A percentile compares a stretch with the other conserved stretches of the same genome.
phyloP scores from a whole-genome alignment of 192 early-diverging fungal species.

The Coemansia sp. region DNA sequence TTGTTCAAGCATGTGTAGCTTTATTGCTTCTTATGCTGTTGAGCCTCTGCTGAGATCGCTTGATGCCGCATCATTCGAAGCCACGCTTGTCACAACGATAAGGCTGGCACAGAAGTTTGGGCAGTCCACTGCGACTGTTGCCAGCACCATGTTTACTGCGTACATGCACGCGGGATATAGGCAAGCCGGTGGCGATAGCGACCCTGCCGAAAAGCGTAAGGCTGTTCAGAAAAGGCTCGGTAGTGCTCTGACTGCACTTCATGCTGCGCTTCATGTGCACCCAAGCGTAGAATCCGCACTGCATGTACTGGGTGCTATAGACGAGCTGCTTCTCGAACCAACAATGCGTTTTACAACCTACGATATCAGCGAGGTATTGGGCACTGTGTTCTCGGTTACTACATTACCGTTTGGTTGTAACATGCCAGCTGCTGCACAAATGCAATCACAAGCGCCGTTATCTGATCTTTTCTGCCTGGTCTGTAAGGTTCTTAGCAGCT shows the following conservation, averaged over 20 bases:
- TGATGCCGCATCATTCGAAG: constrained; percentile 15
- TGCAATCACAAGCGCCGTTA: neutral
- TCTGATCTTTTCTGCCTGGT: constrained; percentile 18
- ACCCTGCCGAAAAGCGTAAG: constrained; percentile 20
- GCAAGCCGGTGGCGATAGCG: constrained; percentile 9
- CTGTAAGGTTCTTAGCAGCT: constrained; percentile 24
- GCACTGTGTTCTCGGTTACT: constrained; percentile 13
- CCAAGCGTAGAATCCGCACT: neutral
- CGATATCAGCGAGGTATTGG: constrained; percentile 30
- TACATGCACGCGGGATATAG: constrained; percentile 23
- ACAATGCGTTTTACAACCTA: constrained; percentile 35
- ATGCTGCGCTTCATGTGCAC: constrained; percentile 8
- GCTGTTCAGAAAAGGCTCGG: constrained; percentile 31
- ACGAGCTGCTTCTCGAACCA: constrained; percentile 29
- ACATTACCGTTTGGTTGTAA: constrained; percentile 15
- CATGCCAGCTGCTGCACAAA: neutral
- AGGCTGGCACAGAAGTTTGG: constrained; percentile 9
- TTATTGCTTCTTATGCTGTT: constrained; percentile 13
- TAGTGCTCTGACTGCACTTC: constrained; percentile 22
- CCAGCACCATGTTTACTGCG: constrained; percentile 23
- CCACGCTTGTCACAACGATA: constrained; percentile 18
- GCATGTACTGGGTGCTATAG: constrained; percentile 16
- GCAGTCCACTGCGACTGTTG: neutral
- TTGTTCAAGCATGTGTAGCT: constrained; percentile 1
- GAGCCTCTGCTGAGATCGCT: constrained; percentile 41